Evolutionary conservation across 176 grass and related monocot genomes (phyloP).

Genomic region (Avena eriantha): DNA sequence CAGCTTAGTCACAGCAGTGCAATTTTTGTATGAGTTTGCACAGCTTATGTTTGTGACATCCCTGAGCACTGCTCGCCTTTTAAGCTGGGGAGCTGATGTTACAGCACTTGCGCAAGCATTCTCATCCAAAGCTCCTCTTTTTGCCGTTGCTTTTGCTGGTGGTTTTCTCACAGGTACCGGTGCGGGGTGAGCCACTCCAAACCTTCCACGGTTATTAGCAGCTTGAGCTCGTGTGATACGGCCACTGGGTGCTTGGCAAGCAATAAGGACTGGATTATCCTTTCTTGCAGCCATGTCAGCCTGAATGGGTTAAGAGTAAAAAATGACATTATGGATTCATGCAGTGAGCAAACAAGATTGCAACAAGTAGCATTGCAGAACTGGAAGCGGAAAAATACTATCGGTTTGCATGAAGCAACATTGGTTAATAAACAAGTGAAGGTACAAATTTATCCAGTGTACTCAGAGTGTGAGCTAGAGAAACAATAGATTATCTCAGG

Average conservation of each 20-base stretch:
- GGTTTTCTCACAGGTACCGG: constrained; percentile 42
- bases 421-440: constrained; percentile 20
- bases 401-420: background rate
- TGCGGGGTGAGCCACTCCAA: constrained; percentile 36
- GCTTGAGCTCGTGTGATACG: constrained; percentile 64
- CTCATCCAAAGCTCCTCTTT: constrained; percentile 60
- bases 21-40: constrained; percentile 35
- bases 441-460: constrained; percentile 14
- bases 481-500: constrained; percentile 24
- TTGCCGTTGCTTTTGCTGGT: constrained; percentile 27
- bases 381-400: background rate
- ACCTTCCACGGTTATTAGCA: constrained; percentile 43
- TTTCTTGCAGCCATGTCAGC: constrained; percentile 58
- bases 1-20: constrained; percentile 31
- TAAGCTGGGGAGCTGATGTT: constrained; percentile 46
- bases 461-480: background rate
- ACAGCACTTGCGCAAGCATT: constrained; percentile 38
- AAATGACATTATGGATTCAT: background rate
- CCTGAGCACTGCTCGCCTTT: constrained; percentile 59
- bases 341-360: background rate
- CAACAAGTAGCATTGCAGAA: constrained; percentile 19
- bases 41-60: constrained; percentile 59
- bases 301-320: constrained; percentile 33
- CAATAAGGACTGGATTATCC: constrained; percentile 37
- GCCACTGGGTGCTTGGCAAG: constrained; percentile 42